Conservation (phyloP, 2,329 filamentous ascomycete genomes). For the Lachnellula suecica region DNA sequence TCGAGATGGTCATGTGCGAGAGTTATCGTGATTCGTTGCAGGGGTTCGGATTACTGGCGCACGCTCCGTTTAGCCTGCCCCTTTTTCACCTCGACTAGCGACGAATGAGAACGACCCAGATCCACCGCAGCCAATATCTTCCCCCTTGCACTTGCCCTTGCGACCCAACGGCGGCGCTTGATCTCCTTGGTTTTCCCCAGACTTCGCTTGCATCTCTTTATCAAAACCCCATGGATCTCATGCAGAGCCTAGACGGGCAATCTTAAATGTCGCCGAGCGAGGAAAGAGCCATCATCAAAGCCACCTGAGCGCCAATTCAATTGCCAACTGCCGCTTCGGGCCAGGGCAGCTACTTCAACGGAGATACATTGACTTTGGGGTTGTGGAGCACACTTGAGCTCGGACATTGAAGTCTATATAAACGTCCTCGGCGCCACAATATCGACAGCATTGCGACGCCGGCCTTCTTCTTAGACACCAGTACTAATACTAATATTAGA, state of each 20-base stretch:
- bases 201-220: not conserved
- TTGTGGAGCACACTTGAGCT: not conserved
- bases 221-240: not conserved
- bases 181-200: not conserved
- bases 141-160: not conserved
- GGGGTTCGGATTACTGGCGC: not conserved
- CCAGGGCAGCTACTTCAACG: not conserved
- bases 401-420: not conserved
- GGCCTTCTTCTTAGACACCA: not conserved
- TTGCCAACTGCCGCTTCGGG: slow-evolving; percentile 9
- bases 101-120: not conserved
- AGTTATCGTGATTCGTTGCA: not conserved
- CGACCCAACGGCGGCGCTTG: too few species aligned
- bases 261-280: slow-evolving; percentile 1
- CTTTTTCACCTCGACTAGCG: not conserved
- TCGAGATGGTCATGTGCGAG: not conserved
- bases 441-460: not conserved
- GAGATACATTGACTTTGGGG: too few species aligned
- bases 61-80: not conserved
- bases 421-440: slow-evolving; percentile 2
- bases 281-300: slow-evolving; percentile 3
- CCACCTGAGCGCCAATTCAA: slow-evolving; percentile 1
- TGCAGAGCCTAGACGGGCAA: not conserved
- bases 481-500: not conserved
- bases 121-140: too few species aligned